Base-by-base conservation (phyloP, 148 eudicot genomes). In the Persicaria maculosa region DNA sequence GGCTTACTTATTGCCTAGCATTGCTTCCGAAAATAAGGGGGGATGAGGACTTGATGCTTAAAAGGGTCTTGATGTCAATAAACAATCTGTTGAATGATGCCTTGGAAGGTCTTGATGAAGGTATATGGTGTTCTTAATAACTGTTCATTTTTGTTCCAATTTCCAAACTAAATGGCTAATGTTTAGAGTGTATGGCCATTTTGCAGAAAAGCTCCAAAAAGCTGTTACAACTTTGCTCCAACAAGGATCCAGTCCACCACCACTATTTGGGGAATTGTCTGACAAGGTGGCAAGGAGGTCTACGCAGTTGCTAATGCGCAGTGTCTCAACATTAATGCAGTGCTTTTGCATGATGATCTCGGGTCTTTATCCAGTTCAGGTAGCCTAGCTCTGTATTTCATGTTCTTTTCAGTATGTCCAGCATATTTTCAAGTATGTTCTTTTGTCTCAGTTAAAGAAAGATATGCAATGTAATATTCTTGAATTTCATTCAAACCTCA, bases 21-120 rank as follows among this genome's bases (percentile, higher is more conserved):
- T 78, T 82, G 77, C 96, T 95, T 83, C 96, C 98, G 64, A 92
- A 86, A 80, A 86, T 96, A 74, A 87, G 74, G 78, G 97, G 96
- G 79, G 97, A 91, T 76, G 93, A 79, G 80, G 88, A 84, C 52
- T 74, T 86, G 80, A 82, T 95, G 97, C 86, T 95, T 88, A 87
- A 86, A 74, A 95, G 90, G 83, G 78, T 95, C 73, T 79, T 92
- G 76, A 61, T 90, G 15, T 79, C 87, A 31, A 61, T 90, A 64
- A 84, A 80, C 78, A 43, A 61, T 76, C 89, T 87, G 75, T 79
- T 95, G 72, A 86, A 85, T 81, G 91, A 85, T 72, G 86, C 83
- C 45, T 87, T 95, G 75, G 97, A 90, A 86, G 96, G 96, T 46
- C 84, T 90, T 61, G 98, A 95, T 85, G 93, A 92, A 83, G 98